Conservation (phyloP, 2,329 filamentous ascomycete species). For the Pyricularia grisea region DNA sequence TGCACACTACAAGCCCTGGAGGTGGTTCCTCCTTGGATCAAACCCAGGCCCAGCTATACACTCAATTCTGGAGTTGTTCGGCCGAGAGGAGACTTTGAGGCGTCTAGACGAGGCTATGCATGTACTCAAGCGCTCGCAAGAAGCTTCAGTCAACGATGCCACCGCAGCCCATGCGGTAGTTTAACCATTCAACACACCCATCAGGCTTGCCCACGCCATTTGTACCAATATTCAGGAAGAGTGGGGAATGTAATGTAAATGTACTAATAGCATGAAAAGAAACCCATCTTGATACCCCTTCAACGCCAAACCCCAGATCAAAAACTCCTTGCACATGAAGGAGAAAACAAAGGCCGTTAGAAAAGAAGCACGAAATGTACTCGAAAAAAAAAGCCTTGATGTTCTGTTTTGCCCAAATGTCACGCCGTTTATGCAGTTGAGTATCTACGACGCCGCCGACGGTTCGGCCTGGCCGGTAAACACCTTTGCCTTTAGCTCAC, state of each 20-base stretch:
- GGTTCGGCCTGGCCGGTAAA: constrained; percentile 26
- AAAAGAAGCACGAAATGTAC: not conserved
- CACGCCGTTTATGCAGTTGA: not conserved
- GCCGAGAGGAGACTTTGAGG: constrained; percentile 17
- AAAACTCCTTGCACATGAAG: not conserved
- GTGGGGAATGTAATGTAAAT: not conserved
- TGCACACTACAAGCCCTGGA: constrained; percentile 3
- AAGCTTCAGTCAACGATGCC: not conserved
- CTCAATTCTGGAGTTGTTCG: constrained; percentile 18
- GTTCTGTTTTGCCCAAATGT: not conserved
- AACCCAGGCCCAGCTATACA: not conserved
- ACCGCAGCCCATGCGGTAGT: not conserved
- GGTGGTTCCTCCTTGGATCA: not conserved
- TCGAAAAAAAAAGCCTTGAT: not conserved
- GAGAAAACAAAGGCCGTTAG: not conserved
- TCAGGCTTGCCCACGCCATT: not conserved
- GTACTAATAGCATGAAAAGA: not conserved
- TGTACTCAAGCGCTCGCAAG: not conserved
- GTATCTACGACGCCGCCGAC: not conserved
- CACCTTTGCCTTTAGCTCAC: constrained; percentile 53
- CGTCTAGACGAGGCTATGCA: constrained; percentile 13
- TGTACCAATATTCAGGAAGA: not conserved
- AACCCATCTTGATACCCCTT: not conserved
- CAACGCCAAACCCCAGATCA: not conserved
- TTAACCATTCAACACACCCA: not conserved